Base-by-base conservation (phyloP, 768 basidiomycete genomes). In the Cubamyces sp. region DNA sequence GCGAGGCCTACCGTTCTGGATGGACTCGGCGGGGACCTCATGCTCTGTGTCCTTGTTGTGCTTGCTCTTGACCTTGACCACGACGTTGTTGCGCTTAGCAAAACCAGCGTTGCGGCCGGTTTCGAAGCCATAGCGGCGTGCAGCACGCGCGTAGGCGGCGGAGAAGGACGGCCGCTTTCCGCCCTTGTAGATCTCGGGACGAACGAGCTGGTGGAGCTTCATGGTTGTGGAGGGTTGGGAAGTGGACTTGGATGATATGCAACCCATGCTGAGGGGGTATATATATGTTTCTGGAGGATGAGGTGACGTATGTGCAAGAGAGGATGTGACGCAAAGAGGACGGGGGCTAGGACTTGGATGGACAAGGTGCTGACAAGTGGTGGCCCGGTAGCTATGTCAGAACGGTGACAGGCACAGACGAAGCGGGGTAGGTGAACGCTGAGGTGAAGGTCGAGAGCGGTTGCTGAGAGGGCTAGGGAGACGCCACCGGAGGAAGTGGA, bases 71-170 rank as follows among this genome's bases (percentile, higher is more conserved):
- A 73, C 65, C 59, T 73, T 73, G 50, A 71, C 70, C 47, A 73
- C 71, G 54, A 69, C 64, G 60, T 73, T 71, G 57, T 71, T 69
- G 48, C 71, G 64, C 61, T 68, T 70, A 3, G 69, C 70, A 50
- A 71, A 73, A 15, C 69, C 70, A 42, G 70, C 63, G 57, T 71
- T 71, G 50, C 59, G 64, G 53, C 70, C 69, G 3, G 64, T 43
- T 57, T 73, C 70, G 57, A 73, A 73, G 40, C 69, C 70, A 50
- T 71, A 73, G 37, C 71, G 67, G 39, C 69, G 69, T 1, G 70
- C 71, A 12, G 71, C 71, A 41, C 71, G 71, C 6, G 71, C 71
- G 56, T 73, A 73, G 2, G 68, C 71, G 19, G 71, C 57, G 45
- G 68, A 60, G 62, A 73, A 73, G 25, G 71, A 71, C 12, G 71